These are phyloP conservation scores for Scutellaria barbata DNA, from an alignment of 257 asterid genomes.

Conservation along the genomic window DNA sequence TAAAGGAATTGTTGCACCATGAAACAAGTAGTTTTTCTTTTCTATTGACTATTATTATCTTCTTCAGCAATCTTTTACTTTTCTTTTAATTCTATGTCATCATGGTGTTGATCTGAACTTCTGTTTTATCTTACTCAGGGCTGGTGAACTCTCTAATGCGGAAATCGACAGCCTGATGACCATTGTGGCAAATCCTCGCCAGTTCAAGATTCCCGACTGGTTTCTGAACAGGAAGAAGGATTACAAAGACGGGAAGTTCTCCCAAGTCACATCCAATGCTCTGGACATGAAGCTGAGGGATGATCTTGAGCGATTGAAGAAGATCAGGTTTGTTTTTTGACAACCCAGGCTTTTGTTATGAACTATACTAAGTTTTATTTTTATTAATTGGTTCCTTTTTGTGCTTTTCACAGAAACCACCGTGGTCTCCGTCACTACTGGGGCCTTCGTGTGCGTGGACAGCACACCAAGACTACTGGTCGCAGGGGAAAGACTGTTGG, in stretches of 20 bases:
- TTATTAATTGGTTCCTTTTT: background rate
- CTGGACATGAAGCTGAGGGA: conserved; percentile 70
- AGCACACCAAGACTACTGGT: conserved; percentile 96
- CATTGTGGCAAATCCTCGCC: conserved; percentile 58
- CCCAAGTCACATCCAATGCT: conserved; percentile 66
- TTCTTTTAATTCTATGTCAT: no score
- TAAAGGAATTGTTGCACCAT: background rate
- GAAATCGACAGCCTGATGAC: conserved; percentile 63
- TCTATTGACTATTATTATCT: no score
- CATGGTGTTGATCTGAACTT: background rate
- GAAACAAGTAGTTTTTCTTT: background rate
- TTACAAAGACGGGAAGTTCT: conserved; percentile 61
- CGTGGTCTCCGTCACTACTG: conserved; percentile 97
- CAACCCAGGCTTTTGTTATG: background rate
- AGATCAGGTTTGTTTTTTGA: conserved; percentile 49
- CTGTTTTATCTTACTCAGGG: conserved; percentile 36
- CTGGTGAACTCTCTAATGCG: conserved; percentile 63
- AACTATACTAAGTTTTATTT: background rate
- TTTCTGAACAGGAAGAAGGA: conserved; percentile 68
- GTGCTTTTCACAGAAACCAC: conserved; percentile 57
- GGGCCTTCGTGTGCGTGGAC: conserved; percentile 97
- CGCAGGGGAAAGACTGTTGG: conserved; percentile 97
- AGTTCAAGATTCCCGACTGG: conserved; percentile 69
- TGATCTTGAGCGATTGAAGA: conserved; percentile 63
- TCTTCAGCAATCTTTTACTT: no score